Evolutionary conservation across 1,284 basidiomycete species (phyloP).

Genomic region (Papiliotrema terrestris): DNA sequence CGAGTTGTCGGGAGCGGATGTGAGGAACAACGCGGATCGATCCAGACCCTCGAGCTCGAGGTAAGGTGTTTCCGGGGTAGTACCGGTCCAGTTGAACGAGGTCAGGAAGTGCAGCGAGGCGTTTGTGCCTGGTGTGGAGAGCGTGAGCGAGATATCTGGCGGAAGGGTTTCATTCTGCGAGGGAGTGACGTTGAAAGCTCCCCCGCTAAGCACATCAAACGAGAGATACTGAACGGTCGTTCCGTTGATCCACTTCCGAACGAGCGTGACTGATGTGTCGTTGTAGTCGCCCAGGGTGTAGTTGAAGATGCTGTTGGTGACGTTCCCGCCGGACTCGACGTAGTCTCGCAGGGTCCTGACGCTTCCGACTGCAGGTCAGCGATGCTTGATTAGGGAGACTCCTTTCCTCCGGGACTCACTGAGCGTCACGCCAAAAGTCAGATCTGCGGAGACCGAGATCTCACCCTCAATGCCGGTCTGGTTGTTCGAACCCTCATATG

Average conservation of each 20-base stretch:
- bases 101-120: constrained; percentile 45
- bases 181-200: constrained; percentile 37
- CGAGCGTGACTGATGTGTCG: constrained; percentile 42
- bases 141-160: constrained; percentile 42
- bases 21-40: constrained; percentile 43
- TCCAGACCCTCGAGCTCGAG: constrained; percentile 38
- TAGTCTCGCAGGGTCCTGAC: constrained; percentile 51
- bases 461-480: constrained; percentile 50
- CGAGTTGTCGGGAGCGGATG: constrained; percentile 21
- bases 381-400: not conserved
- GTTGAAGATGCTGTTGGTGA: constrained; percentile 50
- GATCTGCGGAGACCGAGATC: constrained; percentile 44
- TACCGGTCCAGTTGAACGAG: constrained; percentile 51
- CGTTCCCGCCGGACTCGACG: constrained; percentile 37
- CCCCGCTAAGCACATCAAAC: constrained; percentile 34
- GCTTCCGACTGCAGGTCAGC: constrained; percentile 38
- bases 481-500: constrained; percentile 22
- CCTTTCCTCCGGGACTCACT: constrained; percentile 20
- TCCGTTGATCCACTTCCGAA: constrained; percentile 51
- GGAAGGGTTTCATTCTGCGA: constrained; percentile 41
- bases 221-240: constrained; percentile 45
- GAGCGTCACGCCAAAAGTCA: constrained; percentile 49
- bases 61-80: constrained; percentile 26
- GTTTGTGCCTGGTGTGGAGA: constrained; percentile 25
- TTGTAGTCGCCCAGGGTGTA: constrained; percentile 49